Base-by-base conservation (phyloP, 805 yeast species). In the Saccharomycopsis sp. region DNA sequence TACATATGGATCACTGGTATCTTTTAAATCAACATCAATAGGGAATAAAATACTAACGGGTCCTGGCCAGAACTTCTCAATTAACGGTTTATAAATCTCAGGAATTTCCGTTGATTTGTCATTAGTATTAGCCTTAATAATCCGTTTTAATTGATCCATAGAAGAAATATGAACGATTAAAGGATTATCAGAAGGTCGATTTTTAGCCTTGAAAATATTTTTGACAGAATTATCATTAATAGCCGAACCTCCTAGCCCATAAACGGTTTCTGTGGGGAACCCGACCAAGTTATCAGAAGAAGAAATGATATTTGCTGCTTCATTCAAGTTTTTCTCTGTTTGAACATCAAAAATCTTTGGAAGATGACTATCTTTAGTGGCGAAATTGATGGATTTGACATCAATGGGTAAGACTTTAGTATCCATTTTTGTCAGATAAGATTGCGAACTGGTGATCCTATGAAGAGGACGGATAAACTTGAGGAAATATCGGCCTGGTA, bases 201-300 rank as follows among this genome's bases (percentile, higher is more conserved):
- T 86, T 52, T 92, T 92, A 21, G 96, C 97, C 20, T 59, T 66
- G 57, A 87, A 92, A 8, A 92, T 92, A 34, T 78, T 72, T 43
- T 60, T 56, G 2, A 88, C 95, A 0, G 94, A 72, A 4, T 72
- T 74, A 39, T 86, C 86, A 40, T 66, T 69, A 37, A 84, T 62
- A 0, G 94, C 83, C 3, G 88, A 79, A 1, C 92, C 98, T 0
- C 95, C 98, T 1, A 92, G 67, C 0, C 98, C 98, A 57, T 92
- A 92, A 0, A 92, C 98, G 0, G 98, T 92, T 55, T 92, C 98
- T 0, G 98, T 85, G 2, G 98, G 98, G 52, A 92, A 88, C 0
- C 89, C 97, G 12, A 92, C 87, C 0, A 79, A 86, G 21, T 75
- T 64, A 29, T 68, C 62, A 2, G 47, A 29, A 13, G 20, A 10